Percentiles rank a stretch among this genome's conserved stretches.
phyloP scores from a whole-genome alignment of 2,329 filamentous ascomycete genomes.

The Neophaeococcomyces mojaviensis region DNA sequence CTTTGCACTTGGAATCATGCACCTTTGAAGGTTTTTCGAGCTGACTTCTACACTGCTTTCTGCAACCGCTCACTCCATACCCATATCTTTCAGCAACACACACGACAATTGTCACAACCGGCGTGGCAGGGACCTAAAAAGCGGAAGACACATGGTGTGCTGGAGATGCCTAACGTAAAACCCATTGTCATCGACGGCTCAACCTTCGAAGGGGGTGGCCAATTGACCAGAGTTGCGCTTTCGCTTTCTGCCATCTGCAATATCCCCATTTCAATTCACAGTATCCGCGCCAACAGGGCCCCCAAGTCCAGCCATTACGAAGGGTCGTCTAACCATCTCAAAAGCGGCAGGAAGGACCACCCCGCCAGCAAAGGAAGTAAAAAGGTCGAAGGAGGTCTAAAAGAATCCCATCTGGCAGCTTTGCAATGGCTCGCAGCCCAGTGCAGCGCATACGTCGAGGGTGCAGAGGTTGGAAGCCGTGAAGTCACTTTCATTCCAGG shows the following conservation, averaged over 20 bases:
- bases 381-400: constrained; percentile 44
- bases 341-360: not conserved
- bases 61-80: too few species aligned
- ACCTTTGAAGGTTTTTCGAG: too few species aligned
- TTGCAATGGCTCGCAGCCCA: constrained; percentile 46
- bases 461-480: constrained; percentile 30
- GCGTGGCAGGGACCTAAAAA: too few species aligned
- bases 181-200: constrained; percentile 44
- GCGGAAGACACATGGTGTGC: too few species aligned
- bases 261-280: constrained; percentile 42
- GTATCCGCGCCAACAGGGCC: constrained; percentile 47
- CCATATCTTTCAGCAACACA: too few species aligned
- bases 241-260: constrained; percentile 47
- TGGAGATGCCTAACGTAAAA: constrained; percentile 5
- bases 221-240: constrained; percentile 51
- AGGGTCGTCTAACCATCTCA: constrained; percentile 1
- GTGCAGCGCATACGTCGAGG: constrained; percentile 36
- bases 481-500: constrained; percentile 27
- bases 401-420: constrained; percentile 50
- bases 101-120: too few species aligned
- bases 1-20: too few species aligned
- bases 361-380: constrained; percentile 1
- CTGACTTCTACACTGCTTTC: too few species aligned
- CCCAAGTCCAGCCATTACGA: not conserved
- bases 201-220: constrained; percentile 55